Evolutionary conservation across 768 basidiomycete species (phyloP).

Genomic region (Tylopilus rubrobrunneus): DNA sequence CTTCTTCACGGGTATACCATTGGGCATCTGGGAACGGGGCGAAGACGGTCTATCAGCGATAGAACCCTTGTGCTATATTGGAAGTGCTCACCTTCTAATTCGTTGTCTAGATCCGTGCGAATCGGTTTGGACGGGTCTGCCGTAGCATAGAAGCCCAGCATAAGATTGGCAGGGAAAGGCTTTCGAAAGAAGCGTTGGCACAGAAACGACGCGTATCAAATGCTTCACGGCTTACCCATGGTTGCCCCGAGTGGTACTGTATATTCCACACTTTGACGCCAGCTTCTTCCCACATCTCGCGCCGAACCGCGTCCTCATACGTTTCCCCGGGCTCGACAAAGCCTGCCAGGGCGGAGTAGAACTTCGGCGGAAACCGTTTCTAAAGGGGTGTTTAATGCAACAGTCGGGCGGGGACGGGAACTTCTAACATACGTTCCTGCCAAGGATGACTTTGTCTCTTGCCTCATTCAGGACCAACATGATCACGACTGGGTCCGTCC

Average conservation of each 20-base stretch:
- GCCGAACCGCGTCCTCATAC: slow-evolving; percentile 87
- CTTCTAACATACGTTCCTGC: slow-evolving; percentile 62
- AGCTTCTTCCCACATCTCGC: slow-evolving; percentile 96
- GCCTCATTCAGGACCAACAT: slow-evolving; percentile 81
- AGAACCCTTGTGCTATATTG: neutral
- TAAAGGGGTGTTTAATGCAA: slow-evolving; percentile 21
- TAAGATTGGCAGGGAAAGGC: slow-evolving; percentile 89
- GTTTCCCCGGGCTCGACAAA: slow-evolving; percentile 94
- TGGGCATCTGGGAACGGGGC: slow-evolving; percentile 61
- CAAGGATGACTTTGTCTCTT: slow-evolving; percentile 81
- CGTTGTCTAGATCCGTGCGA: slow-evolving; percentile 87
- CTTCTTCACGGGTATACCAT: slow-evolving; percentile 80
- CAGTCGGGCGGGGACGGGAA: neutral
- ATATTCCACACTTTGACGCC: slow-evolving; percentile 85
- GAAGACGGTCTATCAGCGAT: slow-evolving; percentile 1
- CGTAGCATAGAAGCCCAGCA: slow-evolving; percentile 86
- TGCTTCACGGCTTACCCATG: slow-evolving; percentile 59
- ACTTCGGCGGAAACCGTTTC: slow-evolving; percentile 63
- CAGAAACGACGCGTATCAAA: neutral
- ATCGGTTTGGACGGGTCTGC: slow-evolving; percentile 73
- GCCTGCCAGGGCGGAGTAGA: slow-evolving; percentile 90
- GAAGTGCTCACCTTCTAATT: slow-evolving; percentile 66
- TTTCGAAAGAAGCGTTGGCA: slow-evolving; percentile 27
- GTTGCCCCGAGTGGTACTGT: slow-evolving; percentile 80
- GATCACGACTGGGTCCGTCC: slow-evolving; percentile 89